Base-by-base conservation (phyloP, 495 filamentous ascomycete genomes). In the Penicillium subrubescens region DNA sequence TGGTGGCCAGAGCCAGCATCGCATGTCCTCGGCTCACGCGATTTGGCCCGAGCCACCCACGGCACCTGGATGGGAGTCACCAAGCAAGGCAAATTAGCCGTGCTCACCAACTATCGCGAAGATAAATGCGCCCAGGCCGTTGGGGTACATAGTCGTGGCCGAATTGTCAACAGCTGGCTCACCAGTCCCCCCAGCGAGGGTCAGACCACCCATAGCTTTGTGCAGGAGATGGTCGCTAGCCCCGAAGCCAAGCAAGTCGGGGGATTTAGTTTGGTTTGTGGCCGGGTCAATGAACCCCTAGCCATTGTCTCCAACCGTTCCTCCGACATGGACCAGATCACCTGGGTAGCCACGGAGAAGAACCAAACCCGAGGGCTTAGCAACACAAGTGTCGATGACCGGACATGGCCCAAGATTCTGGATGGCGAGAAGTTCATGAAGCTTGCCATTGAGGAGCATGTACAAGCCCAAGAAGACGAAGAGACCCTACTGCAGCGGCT, bases 31-130 rank as follows among this genome's bases (percentile, higher is more conserved):
- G 88, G 85, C 29, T 89, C 88, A 46, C 85, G 88, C 59, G 90
- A 92, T 71, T 82, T 92, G 14, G 84, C 89, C 15, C 84, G 89
- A 19, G 66, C 82, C 15, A 86, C 82, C 25, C 86, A 87, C 57
- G 95, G 95, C 27, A 98, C 96, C 50, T 99, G 96, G 95, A 87
- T 98, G 60, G 95, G 93, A 33, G 84, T 99, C 64, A 97, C 93
- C 43, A 87, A 83, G 62, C 80, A 88, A 35, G 95, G 95, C 17
- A 92, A 92, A 63, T 78, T 99, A 53, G 94, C 96, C 14, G 88
- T 96, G 39, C 83, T 99, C 39, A 98, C 96, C 59, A 99, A 99
- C 81, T 97, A 93, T 72, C 90, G 92, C 58, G 95, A 98, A 80
- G 64, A 73, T 15, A 71, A 68, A 29, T 62, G 75, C 29, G 69